These are phyloP conservation scores for Gelatoporia subvermispora DNA, from an alignment of 768 basidiomycete species.

Conservation along the genomic window DNA sequence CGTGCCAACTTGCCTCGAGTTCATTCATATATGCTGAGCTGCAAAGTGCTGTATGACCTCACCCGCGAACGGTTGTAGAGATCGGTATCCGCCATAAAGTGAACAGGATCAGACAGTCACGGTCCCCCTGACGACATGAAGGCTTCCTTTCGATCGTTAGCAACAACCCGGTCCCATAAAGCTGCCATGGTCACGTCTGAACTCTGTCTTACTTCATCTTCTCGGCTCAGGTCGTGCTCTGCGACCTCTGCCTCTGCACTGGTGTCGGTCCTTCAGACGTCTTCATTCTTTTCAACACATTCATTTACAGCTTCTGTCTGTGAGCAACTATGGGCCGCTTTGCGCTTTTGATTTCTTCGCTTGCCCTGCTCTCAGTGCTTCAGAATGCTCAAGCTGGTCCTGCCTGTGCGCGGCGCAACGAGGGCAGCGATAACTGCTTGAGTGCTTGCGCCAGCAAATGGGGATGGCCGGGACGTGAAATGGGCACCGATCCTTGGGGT, in stretches of 20 bases:
- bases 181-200: no score
- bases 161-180: no score
- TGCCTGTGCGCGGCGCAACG: constrained; percentile 19
- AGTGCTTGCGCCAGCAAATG: constrained; percentile 20
- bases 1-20: no score
- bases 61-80: no score
- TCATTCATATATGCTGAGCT: no score
- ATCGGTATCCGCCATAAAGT: no score
- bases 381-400: constrained; percentile 21
- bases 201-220: constrained; percentile 3
- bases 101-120: no score
- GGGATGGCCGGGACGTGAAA: constrained; percentile 39
- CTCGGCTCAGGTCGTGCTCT: constrained; percentile 13
- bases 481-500: constrained; percentile 58
- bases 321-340: constrained; percentile 20
- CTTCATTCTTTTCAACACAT: constrained; percentile 13
- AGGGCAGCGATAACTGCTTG: constrained; percentile 16
- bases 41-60: no score
- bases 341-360: constrained; percentile 18
- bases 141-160: no score
- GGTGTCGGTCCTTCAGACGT: constrained; percentile 5
- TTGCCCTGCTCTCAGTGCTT: constrained; percentile 16
- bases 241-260: constrained; percentile 4
- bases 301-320: constrained; percentile 15
- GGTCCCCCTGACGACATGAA: no score